Conservation (phyloP, 2,329 filamentous ascomycete species). For the Gaeumannomyces sp. region DNA sequence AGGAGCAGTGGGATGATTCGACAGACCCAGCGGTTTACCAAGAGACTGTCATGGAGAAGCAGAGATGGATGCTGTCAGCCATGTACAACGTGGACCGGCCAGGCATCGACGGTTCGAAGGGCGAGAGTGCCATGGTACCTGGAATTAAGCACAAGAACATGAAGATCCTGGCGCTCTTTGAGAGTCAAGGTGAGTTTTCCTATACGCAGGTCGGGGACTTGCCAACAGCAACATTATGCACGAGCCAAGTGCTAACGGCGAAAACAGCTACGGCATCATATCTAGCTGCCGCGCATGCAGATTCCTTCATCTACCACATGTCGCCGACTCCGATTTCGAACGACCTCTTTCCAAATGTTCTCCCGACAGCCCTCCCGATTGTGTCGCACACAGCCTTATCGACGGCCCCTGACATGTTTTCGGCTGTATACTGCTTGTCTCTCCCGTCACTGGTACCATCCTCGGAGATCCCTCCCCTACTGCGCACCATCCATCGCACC, state of each 20-base stretch:
- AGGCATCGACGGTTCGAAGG: slow-evolving; percentile 8
- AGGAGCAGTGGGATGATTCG: slow-evolving; percentile 44
- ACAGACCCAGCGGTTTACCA: slow-evolving; percentile 43
- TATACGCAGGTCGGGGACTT: slow-evolving; percentile 6
- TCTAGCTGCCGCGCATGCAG: slow-evolving; percentile 37
- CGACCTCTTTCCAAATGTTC: slow-evolving; percentile 32
- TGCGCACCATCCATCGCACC: slow-evolving; percentile 50
- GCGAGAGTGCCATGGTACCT: slow-evolving; percentile 10
- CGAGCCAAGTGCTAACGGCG: slow-evolving; percentile 10
- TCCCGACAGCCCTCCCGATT: slow-evolving; percentile 32
- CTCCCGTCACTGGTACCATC: slow-evolving; percentile 52
- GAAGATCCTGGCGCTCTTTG: slow-evolving; percentile 44
- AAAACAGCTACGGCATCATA: slow-evolving; percentile 42
- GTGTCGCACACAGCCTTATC: slow-evolving; percentile 30
- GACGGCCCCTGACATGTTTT: slow-evolving; percentile 37
- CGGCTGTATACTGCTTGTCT: slow-evolving; percentile 44
- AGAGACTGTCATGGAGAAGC: slow-evolving; percentile 39
- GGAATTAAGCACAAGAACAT: slow-evolving; percentile 4
- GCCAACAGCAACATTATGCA: too few relatives aligned
- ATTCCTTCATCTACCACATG: slow-evolving; percentile 39
- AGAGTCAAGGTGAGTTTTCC: slow-evolving; percentile 38
- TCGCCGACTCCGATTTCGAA: slow-evolving; percentile 34
- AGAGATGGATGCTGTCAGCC: slow-evolving; percentile 29
- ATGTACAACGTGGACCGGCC: slow-evolving; percentile 41
- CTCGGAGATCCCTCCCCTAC: slow-evolving; percentile 47